phyloP scores from a whole-genome alignment of 192 early-diverging fungal species.

The Backusella sp. region DNA sequence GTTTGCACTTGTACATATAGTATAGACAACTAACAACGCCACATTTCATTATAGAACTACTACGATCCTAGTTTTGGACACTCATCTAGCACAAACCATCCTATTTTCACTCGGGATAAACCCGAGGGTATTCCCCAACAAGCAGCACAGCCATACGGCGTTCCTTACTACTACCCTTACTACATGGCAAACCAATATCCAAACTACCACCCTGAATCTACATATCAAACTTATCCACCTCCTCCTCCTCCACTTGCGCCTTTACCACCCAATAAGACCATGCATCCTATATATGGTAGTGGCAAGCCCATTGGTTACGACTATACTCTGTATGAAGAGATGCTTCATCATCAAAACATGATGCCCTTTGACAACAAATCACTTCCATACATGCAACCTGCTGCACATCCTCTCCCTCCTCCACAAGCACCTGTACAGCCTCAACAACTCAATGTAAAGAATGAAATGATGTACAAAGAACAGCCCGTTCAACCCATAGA shows the following conservation, averaged over 20 bases:
- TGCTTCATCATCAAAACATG: constrained; percentile 4
- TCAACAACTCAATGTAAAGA: neutral
- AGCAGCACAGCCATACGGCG: neutral
- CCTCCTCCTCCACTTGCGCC: neutral
- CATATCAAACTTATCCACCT: neutral
- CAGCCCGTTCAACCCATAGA: neutral
- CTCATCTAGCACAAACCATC: neutral
- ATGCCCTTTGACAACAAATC: neutral
- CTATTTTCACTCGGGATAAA: neutral
- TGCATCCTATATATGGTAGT: neutral
- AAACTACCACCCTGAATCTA: neutral
- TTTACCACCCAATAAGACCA: neutral
- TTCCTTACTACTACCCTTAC: constrained; percentile 3
- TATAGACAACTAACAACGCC: neutral
- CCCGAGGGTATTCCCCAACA: neutral
- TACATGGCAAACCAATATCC: constrained; percentile 5
- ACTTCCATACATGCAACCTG: neutral
- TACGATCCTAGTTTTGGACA: neutral
- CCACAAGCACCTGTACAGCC: neutral
- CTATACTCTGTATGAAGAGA: neutral
- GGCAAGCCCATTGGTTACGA: neutral
- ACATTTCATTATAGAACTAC: neutral
- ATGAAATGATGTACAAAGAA: constrained; percentile 1
- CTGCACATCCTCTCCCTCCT: neutral
- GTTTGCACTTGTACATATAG: neutral